Conservation (phyloP, 257 asterid species). For the Linaria vulgaris region DNA sequence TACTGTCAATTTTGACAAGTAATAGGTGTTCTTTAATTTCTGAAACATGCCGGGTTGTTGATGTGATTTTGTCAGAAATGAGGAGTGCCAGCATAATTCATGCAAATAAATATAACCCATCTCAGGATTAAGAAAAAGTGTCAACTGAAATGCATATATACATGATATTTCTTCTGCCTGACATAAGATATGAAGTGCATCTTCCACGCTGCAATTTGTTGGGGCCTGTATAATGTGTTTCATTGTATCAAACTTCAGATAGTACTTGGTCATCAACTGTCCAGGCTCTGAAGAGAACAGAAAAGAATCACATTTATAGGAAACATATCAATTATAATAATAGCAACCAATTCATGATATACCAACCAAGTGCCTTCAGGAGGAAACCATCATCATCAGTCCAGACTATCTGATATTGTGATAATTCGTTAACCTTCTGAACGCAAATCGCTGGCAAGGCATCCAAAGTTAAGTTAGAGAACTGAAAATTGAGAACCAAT, state of each 20-base stretch:
- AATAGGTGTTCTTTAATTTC: too few species aligned
- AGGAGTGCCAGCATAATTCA: too few species aligned
- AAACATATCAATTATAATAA: conserved; percentile 6
- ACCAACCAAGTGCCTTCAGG: conserved; percentile 95
- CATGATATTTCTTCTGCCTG: conserved; percentile 91
- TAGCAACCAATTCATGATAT: conserved; percentile 29
- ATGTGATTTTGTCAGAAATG: too few species aligned
- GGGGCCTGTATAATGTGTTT: conserved; percentile 87
- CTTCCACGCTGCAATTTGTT: conserved; percentile 71
- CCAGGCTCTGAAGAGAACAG: conserved; percentile 74
- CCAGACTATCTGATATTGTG: conserved; percentile 86
- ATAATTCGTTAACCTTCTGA: conserved; percentile 79
- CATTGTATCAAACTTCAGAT: conserved; percentile 94
- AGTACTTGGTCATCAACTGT: conserved; percentile 91
- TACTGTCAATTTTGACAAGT: too few species aligned
- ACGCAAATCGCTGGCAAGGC: conserved; percentile 71
- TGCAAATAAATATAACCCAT: too few species aligned
- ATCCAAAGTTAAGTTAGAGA: conserved; percentile 27
- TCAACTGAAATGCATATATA: conserved; percentile 34
- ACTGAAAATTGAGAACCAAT: conserved; percentile 11
- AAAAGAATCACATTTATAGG: conserved; percentile 15
- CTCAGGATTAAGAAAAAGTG: conserved; percentile 17
- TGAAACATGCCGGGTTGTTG: too few species aligned
- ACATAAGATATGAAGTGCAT: conserved; percentile 68
- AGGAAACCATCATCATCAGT: conserved; percentile 93